phyloP scores from a whole-genome alignment of 306 rosid genomes.

The Psophocarpus tetragonolobus region DNA sequence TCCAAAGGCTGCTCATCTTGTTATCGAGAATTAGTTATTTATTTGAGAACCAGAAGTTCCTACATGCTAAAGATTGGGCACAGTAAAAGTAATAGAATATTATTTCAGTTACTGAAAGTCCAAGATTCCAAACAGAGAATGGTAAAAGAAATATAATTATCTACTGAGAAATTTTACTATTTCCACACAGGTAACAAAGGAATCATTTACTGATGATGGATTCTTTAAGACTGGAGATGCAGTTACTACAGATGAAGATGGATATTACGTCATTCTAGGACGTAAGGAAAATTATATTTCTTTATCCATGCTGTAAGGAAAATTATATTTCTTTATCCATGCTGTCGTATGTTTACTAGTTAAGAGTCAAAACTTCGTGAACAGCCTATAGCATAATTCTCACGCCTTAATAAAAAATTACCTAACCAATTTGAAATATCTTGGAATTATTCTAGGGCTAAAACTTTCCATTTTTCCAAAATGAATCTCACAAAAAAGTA shows the following conservation, averaged over 20 bases:
- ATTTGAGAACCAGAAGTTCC: constrained; percentile 20
- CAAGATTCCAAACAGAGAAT: constrained; percentile 5
- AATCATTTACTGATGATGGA: constrained; percentile 78
- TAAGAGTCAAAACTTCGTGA: not conserved
- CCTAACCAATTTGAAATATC: not conserved
- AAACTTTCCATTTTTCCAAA: not conserved
- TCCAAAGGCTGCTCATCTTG: not conserved
- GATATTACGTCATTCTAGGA: constrained; percentile 83
- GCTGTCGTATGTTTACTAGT: not conserved
- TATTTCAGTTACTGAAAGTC: not conserved
- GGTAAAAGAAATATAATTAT: not conserved
- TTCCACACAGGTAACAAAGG: constrained; percentile 62
- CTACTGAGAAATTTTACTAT: constrained; percentile 12
- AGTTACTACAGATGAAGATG: constrained; percentile 75
- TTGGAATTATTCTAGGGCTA: not conserved
- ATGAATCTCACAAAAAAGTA: not conserved
- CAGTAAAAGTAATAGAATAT: not conserved
- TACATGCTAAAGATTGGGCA: constrained; percentile 9
- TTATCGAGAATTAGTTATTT: not conserved
- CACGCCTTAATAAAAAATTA: constrained; percentile 6
- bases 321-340: constrained; percentile 24
- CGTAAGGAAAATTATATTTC: constrained; percentile 61
- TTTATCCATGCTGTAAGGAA: too few species aligned
- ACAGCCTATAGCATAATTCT: not conserved
- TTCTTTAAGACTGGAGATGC: constrained; percentile 97